Evolutionary conservation across 108 stramenopile species (phyloP).

Genomic region (Thalassiosira profunda): DNA sequence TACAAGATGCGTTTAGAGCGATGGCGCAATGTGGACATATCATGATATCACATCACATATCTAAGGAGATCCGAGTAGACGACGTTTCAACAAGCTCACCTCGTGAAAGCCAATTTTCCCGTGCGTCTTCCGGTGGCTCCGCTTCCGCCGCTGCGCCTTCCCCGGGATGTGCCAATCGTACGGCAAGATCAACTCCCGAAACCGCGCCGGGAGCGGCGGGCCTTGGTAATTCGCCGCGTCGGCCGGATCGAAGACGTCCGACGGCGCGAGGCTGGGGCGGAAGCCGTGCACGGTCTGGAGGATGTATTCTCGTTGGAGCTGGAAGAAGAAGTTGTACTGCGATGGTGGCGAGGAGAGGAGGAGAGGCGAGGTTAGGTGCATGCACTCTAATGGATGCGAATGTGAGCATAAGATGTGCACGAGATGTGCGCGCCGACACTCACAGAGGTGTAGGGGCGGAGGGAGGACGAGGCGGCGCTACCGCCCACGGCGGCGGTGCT

Average conservation of each 20-base stretch:
- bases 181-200: conserved; percentile 11
- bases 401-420: too few relatives aligned
- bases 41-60: background rate
- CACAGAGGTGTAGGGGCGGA: too few relatives aligned
- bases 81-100: background rate
- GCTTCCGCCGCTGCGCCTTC: conserved; percentile 1
- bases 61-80: background rate
- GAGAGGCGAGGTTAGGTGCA: too few relatives aligned
- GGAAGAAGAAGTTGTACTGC: conserved; percentile 48
- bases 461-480: too few relatives aligned
- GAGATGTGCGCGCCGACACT: too few relatives aligned
- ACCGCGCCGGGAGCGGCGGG: conserved; percentile 21
- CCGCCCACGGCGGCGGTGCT: too few relatives aligned
- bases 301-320: conserved; percentile 40
- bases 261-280: background rate
- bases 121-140: conserved; percentile 52
- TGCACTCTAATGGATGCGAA: too few relatives aligned
- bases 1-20: background rate
- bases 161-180: conserved; percentile 17
- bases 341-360: too few relatives aligned
- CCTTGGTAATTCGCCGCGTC: conserved; percentile 7
- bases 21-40: background rate
- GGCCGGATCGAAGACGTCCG: conserved; percentile 5
- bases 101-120: conserved; percentile 53
- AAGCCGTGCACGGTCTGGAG: conserved; percentile 21